Percentiles rank a stretch among this genome's conserved stretches.
Evolutionary conservation across 192 early-diverging fungal genomes (phyloP).

Genomic region (Coemansia sp.): DNA sequence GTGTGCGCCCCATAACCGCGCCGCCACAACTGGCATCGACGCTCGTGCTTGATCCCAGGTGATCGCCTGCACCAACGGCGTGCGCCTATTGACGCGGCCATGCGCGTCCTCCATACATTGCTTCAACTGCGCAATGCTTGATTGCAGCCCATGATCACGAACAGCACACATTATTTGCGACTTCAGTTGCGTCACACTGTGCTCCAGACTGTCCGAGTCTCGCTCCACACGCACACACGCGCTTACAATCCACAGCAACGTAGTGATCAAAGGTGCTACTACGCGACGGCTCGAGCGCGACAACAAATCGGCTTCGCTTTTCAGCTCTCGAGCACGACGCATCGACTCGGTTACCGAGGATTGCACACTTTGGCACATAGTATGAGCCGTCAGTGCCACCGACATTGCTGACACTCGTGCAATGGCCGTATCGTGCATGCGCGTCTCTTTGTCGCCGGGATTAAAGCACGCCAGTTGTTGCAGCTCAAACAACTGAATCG

Average conservation of each 20-base stretch:
- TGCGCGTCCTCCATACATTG: conserved; percentile 18
- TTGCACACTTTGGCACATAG: conserved; percentile 14
- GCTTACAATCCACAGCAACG: conserved; percentile 27
- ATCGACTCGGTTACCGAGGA: background rate
- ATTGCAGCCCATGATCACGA: conserved; percentile 17
- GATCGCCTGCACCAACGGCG: background rate
- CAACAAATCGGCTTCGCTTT: conserved; percentile 17
- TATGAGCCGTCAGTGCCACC: conserved; percentile 18
- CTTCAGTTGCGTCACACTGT: conserved; percentile 9
- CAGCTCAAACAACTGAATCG: conserved; percentile 42
- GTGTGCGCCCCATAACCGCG: conserved; percentile 22
- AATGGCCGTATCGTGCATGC: conserved; percentile 7
- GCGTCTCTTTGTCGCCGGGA: conserved; percentile 13
- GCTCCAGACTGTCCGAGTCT: conserved; percentile 20
- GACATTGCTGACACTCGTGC: conserved; percentile 24
- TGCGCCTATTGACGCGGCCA: conserved; percentile 5
- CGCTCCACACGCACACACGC: conserved; percentile 19
- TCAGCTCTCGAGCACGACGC: conserved; percentile 8
- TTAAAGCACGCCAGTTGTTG: conserved; percentile 33
- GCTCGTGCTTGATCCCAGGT: conserved; percentile 11
- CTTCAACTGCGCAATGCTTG: conserved; percentile 6
- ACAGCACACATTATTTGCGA: conserved; percentile 20
- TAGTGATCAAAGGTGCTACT: conserved; percentile 9
- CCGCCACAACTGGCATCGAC: conserved; percentile 12
- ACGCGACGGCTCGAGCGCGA: conserved; percentile 17